A percentile compares a stretch with the other conserved stretches of the same genome.
Conservation (phyloP, 257 asterid species). For the Catharanthus roseus region DNA sequence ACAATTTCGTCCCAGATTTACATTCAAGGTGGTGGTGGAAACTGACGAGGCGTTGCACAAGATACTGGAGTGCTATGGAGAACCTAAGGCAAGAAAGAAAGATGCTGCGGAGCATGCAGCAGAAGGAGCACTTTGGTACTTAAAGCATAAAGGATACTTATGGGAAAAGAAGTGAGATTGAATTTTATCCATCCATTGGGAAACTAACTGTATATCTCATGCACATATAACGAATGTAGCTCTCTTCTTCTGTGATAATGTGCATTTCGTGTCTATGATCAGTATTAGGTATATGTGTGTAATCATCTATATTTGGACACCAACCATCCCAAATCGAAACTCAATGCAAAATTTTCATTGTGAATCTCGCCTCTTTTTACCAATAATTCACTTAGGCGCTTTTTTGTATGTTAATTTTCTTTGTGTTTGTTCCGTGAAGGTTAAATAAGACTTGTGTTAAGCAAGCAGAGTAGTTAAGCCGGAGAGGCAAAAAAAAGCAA, state of each 20-base stretch:
- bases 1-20: conserved; percentile 40
- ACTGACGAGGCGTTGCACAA: conserved; percentile 39
- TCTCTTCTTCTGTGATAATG: not conserved
- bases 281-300: not conserved
- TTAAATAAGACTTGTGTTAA: no score
- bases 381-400: no score
- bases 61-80: conserved; percentile 59
- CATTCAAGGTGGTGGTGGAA: conserved; percentile 49
- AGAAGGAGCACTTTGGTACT: conserved; percentile 68
- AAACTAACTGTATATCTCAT: not conserved
- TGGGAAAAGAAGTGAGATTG: conserved; percentile 17
- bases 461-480: no score
- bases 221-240: not conserved
- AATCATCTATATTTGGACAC: not conserved
- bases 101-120: conserved; percentile 87
- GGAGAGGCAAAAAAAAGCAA: no score
- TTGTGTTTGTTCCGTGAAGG: no score
- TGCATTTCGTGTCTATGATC: not conserved
- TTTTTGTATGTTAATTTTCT: no score
- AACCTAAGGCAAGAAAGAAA: conserved; percentile 49
- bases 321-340: no score
- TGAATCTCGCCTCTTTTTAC: no score
- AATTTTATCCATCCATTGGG: not conserved
- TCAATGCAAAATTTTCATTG: no score
- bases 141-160: conserved; percentile 49